Conservation (phyloP, 805 yeast genomes). For the Tetrapisispora phaffii region DNA sequence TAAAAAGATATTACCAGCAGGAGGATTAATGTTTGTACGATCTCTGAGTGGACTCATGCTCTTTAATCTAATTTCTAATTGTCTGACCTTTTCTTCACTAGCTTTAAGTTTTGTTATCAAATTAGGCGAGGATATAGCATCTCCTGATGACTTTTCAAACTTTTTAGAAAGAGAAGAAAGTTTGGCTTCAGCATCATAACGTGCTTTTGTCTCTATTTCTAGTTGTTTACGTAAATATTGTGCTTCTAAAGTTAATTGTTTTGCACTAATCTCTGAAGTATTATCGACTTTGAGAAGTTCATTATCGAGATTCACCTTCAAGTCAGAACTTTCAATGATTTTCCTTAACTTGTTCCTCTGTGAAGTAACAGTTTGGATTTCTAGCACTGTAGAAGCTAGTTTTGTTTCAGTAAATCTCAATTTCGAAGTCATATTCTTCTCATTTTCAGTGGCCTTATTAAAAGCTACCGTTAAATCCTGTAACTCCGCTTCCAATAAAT, state of each 20-base stretch:
- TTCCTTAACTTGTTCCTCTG: constrained; percentile 33
- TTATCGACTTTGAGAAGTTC: constrained; percentile 10
- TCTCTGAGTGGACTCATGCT: constrained; percentile 17
- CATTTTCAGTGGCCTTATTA: constrained; percentile 36
- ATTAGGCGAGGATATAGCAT: constrained; percentile 27
- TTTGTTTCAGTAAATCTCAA: constrained; percentile 51
- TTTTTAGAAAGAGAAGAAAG: constrained; percentile 21
- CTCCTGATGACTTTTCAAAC: constrained; percentile 19
- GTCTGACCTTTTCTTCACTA: constrained; percentile 36
- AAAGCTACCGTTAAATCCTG: constrained; percentile 43
- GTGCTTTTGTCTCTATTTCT: constrained; percentile 43
- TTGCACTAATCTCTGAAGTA: constrained; percentile 23
- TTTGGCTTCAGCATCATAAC: constrained; percentile 41
- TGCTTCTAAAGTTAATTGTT: constrained; percentile 34
- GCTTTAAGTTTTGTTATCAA: constrained; percentile 39
- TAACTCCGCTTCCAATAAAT: constrained; percentile 39
- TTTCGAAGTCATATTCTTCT: constrained; percentile 44
- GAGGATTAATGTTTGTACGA: constrained; percentile 16
- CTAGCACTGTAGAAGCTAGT: constrained; percentile 55
- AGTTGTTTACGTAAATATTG: constrained; percentile 39
- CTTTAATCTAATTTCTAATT: constrained; percentile 32
- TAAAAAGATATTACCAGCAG: constrained; percentile 20
- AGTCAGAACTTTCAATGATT: constrained; percentile 18
- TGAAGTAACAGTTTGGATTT: constrained; percentile 40
- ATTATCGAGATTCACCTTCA: constrained; percentile 21